Evolutionary conservation across 257 asterid genomes (phyloP).

Genomic region (Ehretia macrophylla): DNA sequence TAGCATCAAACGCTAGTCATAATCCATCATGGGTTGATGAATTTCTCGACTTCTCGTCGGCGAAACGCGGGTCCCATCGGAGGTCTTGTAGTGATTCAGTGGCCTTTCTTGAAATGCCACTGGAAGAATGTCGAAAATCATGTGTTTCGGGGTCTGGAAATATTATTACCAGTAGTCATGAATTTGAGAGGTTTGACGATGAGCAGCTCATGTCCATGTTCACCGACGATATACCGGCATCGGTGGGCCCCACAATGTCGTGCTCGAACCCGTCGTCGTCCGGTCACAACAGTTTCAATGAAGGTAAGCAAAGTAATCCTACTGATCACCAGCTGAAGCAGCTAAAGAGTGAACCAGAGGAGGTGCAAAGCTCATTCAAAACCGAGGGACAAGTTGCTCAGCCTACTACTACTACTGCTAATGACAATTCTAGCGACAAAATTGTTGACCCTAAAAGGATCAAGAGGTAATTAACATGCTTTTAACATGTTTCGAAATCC

Average conservation of each 20-base stretch:
- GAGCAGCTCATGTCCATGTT: conserved; percentile 91
- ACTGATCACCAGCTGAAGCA: conserved; percentile 28
- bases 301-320: conserved; percentile 22
- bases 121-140: conserved; percentile 53
- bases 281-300: conserved; percentile 65
- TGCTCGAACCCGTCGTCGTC: conserved; percentile 71
- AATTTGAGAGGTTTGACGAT: conserved; percentile 71
- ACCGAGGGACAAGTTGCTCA: conserved; percentile 35
- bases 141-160: conserved; percentile 15
- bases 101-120: conserved; percentile 66
- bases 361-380: conserved; percentile 55
- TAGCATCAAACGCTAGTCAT: conserved; percentile 9
- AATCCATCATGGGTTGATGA: conserved; percentile 68
- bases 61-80: conserved; percentile 66
- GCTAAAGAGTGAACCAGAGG: conserved; percentile 68
- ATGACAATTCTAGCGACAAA: conserved; percentile 44
- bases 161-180: conserved; percentile 1
- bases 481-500: neutral
- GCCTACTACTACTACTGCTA: conserved; percentile 15
- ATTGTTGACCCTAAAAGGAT: conserved; percentile 80
- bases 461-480: conserved; percentile 46
- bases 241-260: conserved; percentile 46
- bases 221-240: conserved; percentile 39
- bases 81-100: conserved; percentile 77
- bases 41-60: conserved; percentile 73